Evolutionary conservation across 2,329 filamentous ascomycete genomes (phyloP).

Genomic region (Graphilbum fragrans): DNA sequence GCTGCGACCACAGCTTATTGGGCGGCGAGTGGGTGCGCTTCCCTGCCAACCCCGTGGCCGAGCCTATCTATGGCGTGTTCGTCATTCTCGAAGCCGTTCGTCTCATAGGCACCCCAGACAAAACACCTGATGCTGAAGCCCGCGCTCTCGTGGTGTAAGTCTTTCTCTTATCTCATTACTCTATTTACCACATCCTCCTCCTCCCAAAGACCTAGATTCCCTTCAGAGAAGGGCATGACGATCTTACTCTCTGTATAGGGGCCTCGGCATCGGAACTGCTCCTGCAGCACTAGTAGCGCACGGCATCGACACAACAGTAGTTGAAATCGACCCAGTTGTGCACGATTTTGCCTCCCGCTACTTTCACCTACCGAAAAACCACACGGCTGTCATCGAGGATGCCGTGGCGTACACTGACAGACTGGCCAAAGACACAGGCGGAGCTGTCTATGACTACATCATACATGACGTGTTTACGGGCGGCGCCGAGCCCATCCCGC

Average conservation of each 20-base stretch:
- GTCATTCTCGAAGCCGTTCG: slow-evolving; percentile 87
- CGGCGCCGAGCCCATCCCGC: slow-evolving; percentile 74
- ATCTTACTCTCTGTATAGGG: slow-evolving; percentile 34
- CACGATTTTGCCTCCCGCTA: slow-evolving; percentile 72
- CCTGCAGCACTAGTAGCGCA: slow-evolving; percentile 78
- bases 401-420: slow-evolving; percentile 57
- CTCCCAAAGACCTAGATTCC: no score
- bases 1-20: slow-evolving; percentile 87
- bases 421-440: slow-evolving; percentile 26
- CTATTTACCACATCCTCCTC: neutral
- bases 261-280: slow-evolving; percentile 84
- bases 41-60: slow-evolving; percentile 45
- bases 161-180: neutral
- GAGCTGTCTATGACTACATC: slow-evolving; percentile 69
- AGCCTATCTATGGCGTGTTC: slow-evolving; percentile 94
- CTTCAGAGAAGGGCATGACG: no score
- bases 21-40: slow-evolving; percentile 76
- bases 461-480: slow-evolving; percentile 97
- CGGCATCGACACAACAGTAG: slow-evolving; percentile 82
- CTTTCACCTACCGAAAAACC: slow-evolving; percentile 67
- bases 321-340: slow-evolving; percentile 88
- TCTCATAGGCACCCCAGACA: slow-evolving; percentile 51
- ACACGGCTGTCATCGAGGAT: slow-evolving; percentile 70
- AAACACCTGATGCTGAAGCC: slow-evolving; percentile 49
- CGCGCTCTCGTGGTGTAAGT: slow-evolving; percentile 77